These are phyloP conservation scores for Metschnikowia matae DNA, from an alignment of 805 yeast species.

Conservation along the genomic window DNA sequence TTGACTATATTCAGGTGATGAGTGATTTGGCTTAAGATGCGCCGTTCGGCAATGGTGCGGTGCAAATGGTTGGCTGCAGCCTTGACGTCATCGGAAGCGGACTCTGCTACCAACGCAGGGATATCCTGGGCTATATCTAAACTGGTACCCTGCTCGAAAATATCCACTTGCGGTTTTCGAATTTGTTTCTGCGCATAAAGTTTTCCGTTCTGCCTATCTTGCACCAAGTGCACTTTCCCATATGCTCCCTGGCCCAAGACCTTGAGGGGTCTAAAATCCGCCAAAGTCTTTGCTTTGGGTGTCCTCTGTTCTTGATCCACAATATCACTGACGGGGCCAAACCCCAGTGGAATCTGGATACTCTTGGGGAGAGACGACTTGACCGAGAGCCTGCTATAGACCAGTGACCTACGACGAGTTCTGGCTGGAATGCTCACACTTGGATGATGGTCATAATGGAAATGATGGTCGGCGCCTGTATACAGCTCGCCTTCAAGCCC, in stretches of 20 bases:
- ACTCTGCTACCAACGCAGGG: slow-evolving; percentile 21
- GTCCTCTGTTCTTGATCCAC: not conserved
- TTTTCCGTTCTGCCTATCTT: slow-evolving; percentile 34
- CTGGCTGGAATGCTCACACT: not conserved
- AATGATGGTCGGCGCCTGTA: not conserved
- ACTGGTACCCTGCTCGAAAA: slow-evolving; percentile 24
- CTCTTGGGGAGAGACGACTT: slow-evolving; percentile 13
- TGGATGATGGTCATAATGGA: not conserved
- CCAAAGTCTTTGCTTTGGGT: slow-evolving; percentile 22
- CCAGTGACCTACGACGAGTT: slow-evolving; percentile 15
- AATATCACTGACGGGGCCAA: slow-evolving; percentile 6
- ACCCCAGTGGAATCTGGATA: slow-evolving; percentile 16
- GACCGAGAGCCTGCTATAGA: slow-evolving; percentile 18
- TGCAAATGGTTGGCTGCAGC: slow-evolving; percentile 13
- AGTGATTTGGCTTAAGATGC: slow-evolving; percentile 18
- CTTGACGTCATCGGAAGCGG: slow-evolving; percentile 3
- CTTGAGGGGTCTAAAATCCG: slow-evolving; percentile 40
- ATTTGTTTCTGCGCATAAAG: slow-evolving; percentile 44
- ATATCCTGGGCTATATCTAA: not conserved
- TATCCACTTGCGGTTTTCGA: slow-evolving; percentile 25
- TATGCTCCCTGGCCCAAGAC: slow-evolving; percentile 43
- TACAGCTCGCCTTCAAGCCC: slow-evolving; percentile 3
- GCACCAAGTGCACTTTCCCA: slow-evolving; percentile 41
- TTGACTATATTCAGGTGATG: slow-evolving; percentile 48
- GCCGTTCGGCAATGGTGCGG: slow-evolving; percentile 20